Conservation (phyloP, 352 stramenopile species). For the Phytopythium ostracodes region DNA sequence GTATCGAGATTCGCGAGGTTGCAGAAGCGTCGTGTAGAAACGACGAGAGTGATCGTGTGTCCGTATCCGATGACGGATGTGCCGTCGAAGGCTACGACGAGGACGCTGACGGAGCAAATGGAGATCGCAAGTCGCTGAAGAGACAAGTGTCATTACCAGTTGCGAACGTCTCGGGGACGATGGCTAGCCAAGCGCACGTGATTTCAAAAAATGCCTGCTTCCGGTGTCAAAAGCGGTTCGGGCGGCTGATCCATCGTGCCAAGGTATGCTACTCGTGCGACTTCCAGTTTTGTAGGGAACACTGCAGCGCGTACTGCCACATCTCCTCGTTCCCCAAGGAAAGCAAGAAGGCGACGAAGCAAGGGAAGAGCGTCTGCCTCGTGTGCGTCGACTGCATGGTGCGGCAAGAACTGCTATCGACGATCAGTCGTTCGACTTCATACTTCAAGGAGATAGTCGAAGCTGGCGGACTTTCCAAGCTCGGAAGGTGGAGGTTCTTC, state of each 20-base stretch:
- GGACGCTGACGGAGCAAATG: background rate
- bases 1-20: conserved; percentile 33
- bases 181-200: background rate
- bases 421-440: conserved; percentile 14
- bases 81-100: conserved; percentile 5
- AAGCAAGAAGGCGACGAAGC: conserved; percentile 5
- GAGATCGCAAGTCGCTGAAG: background rate
- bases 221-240: conserved; percentile 41
- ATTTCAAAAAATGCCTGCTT: conserved; percentile 20
- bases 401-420: conserved; percentile 44
- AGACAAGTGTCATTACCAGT: background rate
- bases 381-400: conserved; percentile 55
- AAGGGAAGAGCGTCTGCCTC: conserved; percentile 13
- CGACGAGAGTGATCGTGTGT: conserved; percentile 12
- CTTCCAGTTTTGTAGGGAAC: conserved; percentile 41
- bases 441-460: conserved; percentile 34
- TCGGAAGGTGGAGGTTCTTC: conserved; percentile 56
- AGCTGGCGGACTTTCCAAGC: conserved; percentile 40
- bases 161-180: background rate
- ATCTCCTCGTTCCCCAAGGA: conserved; percentile 17
- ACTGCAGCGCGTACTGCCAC: conserved; percentile 32
- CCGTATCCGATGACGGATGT: conserved; percentile 6
- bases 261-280: conserved; percentile 49
- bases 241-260: conserved; percentile 33
- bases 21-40: conserved; percentile 15